These are phyloP conservation scores for Leishmania gerbilli DNA, from an alignment of 208 protist genomes.

Conservation along the genomic window DNA sequence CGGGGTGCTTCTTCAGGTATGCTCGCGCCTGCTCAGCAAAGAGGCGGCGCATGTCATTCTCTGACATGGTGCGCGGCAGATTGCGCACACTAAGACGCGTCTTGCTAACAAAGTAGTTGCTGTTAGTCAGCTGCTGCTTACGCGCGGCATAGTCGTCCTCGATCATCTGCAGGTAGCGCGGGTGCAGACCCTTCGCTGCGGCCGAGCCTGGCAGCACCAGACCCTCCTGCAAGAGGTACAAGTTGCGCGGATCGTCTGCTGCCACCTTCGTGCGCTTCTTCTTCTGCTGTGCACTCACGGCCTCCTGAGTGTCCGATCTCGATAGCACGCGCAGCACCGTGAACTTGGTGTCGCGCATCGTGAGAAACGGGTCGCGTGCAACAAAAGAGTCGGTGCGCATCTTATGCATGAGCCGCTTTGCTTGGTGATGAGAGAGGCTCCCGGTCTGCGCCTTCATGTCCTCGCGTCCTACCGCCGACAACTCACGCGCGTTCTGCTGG, in stretches of 20 bases:
- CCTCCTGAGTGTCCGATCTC: constrained; percentile 82
- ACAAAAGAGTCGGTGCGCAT: constrained; percentile 67
- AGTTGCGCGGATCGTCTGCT: constrained; percentile 86
- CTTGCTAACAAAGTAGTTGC: constrained; percentile 92
- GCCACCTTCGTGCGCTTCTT: constrained; percentile 91
- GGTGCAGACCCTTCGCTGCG: constrained; percentile 78
- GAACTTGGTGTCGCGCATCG: constrained; percentile 81
- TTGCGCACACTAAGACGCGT: constrained; percentile 92
- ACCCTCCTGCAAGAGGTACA: constrained; percentile 90
- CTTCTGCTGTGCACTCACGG: constrained; percentile 72
- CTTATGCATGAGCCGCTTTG: constrained; percentile 80
- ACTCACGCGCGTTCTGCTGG: constrained; percentile 88
- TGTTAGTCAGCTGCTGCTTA: constrained; percentile 86
- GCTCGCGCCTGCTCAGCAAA: constrained; percentile 68
- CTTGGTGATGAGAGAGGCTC: constrained; percentile 79
- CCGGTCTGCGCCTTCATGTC: constrained; percentile 73
- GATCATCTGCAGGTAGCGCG: constrained; percentile 86
- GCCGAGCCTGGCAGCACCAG: constrained; percentile 77
- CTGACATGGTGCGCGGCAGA: constrained; percentile 84
- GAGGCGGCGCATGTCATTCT: constrained; percentile 87
- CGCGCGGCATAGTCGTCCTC: constrained; percentile 81
- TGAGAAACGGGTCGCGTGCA: constrained; percentile 82
- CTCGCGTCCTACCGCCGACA: constrained; percentile 63
- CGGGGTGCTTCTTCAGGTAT: constrained; percentile 78
- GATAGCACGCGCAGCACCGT: constrained; percentile 85